Evolutionary conservation across 345 rosid genomes (phyloP).

Genomic region (Capsella bursapastoris): DNA sequence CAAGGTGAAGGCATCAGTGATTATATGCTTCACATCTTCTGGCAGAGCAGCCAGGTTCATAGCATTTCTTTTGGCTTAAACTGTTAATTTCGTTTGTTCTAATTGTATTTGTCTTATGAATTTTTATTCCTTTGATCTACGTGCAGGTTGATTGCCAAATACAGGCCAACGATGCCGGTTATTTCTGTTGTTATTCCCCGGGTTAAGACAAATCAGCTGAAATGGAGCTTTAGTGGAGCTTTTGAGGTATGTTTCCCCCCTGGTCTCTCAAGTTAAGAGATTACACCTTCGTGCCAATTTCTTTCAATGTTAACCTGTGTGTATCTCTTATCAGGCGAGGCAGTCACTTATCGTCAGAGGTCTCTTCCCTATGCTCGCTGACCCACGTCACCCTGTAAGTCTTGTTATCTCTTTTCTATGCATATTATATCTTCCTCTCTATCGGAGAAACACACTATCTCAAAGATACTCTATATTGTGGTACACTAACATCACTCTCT

Average conservation of each 20-base stretch:
- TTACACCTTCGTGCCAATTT: neutral
- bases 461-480: neutral
- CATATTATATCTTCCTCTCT: slow-evolving; percentile 8
- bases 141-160: slow-evolving; percentile 93
- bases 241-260: slow-evolving; percentile 69
- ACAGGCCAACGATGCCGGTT: slow-evolving; percentile 98
- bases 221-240: slow-evolving; percentile 98
- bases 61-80: neutral
- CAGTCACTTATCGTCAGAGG: slow-evolving; percentile 88
- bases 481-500: neutral
- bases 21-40: slow-evolving; percentile 96
- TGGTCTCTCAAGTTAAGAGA: neutral
- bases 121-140: slow-evolving; percentile 1
- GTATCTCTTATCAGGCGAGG: slow-evolving; percentile 63
- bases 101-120: neutral
- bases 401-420: neutral
- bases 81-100: neutral
- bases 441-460: neutral
- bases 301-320: slow-evolving; percentile 5
- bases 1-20: slow-evolving; percentile 96
- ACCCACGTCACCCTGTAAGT: slow-evolving; percentile 87
- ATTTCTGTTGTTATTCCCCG: slow-evolving; percentile 96
- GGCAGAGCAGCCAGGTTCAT: slow-evolving; percentile 96
- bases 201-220: slow-evolving; percentile 94
- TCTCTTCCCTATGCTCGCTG: slow-evolving; percentile 94